A percentile compares a stretch with the other conserved stretches of the same genome.
Conservation (phyloP, 768 basidiomycete species). For the Mycena vulgaris region DNA sequence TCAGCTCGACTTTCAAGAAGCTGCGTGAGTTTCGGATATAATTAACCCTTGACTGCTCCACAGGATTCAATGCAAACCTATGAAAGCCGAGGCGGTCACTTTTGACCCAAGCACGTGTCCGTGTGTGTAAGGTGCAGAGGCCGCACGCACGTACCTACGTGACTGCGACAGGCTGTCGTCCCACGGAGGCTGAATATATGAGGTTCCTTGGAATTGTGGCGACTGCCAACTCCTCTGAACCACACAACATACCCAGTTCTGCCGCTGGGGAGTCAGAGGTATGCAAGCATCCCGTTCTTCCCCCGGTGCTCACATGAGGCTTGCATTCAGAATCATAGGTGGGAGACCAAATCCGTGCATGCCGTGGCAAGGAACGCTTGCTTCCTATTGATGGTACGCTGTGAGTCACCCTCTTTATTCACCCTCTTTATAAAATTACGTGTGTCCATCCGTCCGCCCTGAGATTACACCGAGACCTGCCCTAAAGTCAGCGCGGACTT, state of each 20-base stretch:
- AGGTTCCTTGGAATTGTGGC: background rate
- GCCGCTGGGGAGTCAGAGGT: too few relatives aligned
- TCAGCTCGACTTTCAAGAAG: too few relatives aligned
- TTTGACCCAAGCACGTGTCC: background rate
- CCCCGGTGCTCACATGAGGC: background rate
- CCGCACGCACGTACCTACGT: background rate
- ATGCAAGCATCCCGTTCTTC: constrained; percentile 8
- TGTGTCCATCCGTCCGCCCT: too few relatives aligned
- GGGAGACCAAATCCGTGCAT: constrained; percentile 10
- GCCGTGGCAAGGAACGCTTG: background rate
- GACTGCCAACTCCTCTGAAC: constrained; percentile 3
- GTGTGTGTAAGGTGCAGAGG: constrained; percentile 6
- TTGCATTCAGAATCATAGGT: constrained; percentile 15
- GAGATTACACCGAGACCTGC: too few relatives aligned
- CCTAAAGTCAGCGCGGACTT: too few relatives aligned
- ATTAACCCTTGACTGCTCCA: too few relatives aligned
- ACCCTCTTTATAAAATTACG: too few relatives aligned
- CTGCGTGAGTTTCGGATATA: too few relatives aligned
- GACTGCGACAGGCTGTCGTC: background rate
- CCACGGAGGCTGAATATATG: background rate
- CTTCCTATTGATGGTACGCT: constrained; percentile 17
- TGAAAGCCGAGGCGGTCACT: constrained; percentile 2
- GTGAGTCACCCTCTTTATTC: too few relatives aligned
- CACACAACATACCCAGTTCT: too few relatives aligned
- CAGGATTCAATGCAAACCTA: background rate